Base-by-base conservation (phyloP, 1,284 basidiomycete species). In the Somion occarium region DNA sequence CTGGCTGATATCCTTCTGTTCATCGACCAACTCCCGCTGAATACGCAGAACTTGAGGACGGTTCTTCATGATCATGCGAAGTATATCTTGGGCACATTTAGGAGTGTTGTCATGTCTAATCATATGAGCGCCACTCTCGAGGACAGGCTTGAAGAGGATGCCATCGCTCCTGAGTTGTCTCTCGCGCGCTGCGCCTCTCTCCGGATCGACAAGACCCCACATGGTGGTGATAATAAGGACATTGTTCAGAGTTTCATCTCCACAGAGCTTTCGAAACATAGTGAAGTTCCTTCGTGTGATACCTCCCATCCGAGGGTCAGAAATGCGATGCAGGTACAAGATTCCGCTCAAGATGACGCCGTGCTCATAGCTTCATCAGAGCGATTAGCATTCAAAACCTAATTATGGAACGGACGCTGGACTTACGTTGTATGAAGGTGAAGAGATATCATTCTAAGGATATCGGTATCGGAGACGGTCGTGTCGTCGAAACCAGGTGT, bases 311-410 rank as follows among this genome's bases (percentile, higher is more conserved):
- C 77, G 63, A 59, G 71, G 64, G 53, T 80, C 78, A 43, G 74
- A 70, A 53, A 80, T 80, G 3, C 75, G 72, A 56, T 80, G 78
- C 63, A 79, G 67, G 62, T 80, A 80, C 44, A 80, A 71, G 56
- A 80, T 67, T 0, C 79, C 79, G 1, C 71, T 64, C 19, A 80
- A 64, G 47, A 67, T 72, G 49, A 62, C 54, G 13, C 67, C 64
- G 15, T 61, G 57, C 26, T 70, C 59, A 24, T 73, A 73, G 5
- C 72, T 73, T 59, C 27, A 38, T 22, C 24, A n/a, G 12, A n/a
- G 18, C 27, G n/a, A 18, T 13, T 15, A 22, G 60, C 38, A 38
- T 15, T 44, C 38, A 18, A 42, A 45, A 47, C 26, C 20, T 9
- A 19, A 51, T 3, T 12, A 11, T 11, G 23, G 9, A 23, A 38